Conservation (phyloP, 2,329 filamentous ascomycete species). For the Zasmidium citrigriseum region DNA sequence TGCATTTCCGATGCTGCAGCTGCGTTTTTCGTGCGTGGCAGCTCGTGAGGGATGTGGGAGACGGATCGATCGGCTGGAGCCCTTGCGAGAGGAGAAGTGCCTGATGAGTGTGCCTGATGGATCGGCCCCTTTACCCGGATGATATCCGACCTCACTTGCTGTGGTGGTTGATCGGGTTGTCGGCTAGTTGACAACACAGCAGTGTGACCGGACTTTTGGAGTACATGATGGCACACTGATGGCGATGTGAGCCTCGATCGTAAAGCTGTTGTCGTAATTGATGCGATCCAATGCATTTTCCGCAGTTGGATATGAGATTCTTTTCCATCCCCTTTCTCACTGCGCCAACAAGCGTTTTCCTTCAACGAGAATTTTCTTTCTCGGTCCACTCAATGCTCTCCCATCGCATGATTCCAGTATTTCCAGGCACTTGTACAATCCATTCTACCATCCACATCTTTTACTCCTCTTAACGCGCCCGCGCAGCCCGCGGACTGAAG, state of each 20-base stretch:
- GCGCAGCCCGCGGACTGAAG: no score
- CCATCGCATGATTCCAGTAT: no score
- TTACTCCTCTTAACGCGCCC: no score
- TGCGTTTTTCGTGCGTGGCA: not conserved
- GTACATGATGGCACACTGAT: not conserved
- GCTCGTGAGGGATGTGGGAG: not conserved
- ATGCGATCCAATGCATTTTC: no score
- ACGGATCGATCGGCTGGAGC: not conserved
- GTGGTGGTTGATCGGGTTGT: not conserved
- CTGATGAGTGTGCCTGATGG: not conserved
- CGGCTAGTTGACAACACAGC: not conserved
- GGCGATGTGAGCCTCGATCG: not conserved
- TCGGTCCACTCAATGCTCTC: no score
- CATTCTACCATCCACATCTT: no score
- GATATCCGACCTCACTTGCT: not conserved
- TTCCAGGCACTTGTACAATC: no score
- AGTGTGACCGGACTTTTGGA: not conserved
- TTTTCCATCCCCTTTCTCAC: no score
- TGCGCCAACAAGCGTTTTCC: no score
- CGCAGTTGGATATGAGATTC: no score
- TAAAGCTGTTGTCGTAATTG: no score
- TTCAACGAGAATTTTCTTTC: no score
- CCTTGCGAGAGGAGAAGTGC: not conserved
- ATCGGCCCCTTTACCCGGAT: not conserved
- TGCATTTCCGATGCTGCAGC: not conserved